Evolutionary conservation across 2,329 filamentous ascomycete genomes (phyloP), one percentile per base, ranked within the genome.

Genomic region (Neopestalotiopsis sp.): DNA sequence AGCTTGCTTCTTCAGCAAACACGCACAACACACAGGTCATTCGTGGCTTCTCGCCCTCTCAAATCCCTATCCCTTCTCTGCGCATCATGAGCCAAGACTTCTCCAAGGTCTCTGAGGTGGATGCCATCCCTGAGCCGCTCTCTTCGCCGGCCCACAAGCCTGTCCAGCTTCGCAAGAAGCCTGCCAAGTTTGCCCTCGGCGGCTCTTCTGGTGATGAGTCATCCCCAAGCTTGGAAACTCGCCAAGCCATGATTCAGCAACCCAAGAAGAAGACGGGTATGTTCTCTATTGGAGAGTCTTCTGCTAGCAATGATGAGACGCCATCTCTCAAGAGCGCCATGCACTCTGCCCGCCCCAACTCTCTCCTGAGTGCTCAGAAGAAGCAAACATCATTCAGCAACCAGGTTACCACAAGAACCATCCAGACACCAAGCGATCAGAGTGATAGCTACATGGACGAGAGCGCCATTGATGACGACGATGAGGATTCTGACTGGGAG

Each of bases 361-460:
- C 83, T 2, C 77, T 83, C 20, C 79, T 84, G 24, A 78, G 74
- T 3, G 77, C 78, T 13, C 84, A 82, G 75, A 94, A 92, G 84
- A 97, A 97, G 85, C 89, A 91, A 69, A 89, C 94, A 0, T 94
- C 94, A 0, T 96, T 97, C 80, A 92, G 90, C 81, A 91, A 93
- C 74, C 89, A 94, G 72, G 87, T 95, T 61, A 86, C 88, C 56
- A 91, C 90, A 17, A 87, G 89, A 69, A 91, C 89, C 7, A 91
- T 92, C 68, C 88, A 89, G 80, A 88, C 60, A 82, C 86, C 64
- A 79, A 87, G 72, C 67, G 88, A 91, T 70, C 83, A 84, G 56
- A 88, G 86, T 4, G 87, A 91, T 66, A 87, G 86, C 72, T 91
- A 92, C 70, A 87, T 94, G 40, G 93, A 94, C 52, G 93, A 96